Conservation (phyloP, 129 eudicot genomes). For the Tagetes erecta region DNA sequence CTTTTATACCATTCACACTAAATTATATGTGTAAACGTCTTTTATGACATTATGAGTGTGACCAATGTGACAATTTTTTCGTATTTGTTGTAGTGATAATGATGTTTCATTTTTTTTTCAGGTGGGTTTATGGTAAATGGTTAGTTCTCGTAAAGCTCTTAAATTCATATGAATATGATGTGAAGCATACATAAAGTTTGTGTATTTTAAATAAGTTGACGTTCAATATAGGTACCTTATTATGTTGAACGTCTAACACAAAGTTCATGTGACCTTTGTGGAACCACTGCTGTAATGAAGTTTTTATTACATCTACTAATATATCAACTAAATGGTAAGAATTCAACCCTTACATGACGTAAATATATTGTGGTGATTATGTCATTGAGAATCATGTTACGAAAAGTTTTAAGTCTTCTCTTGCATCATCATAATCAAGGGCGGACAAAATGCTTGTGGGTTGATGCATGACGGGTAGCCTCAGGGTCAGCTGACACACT, state of each 20-base stretch:
- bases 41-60: not conserved
- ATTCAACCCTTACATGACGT: no score
- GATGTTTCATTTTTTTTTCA: not conserved
- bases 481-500: no score
- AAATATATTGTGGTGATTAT: no score
- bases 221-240: not conserved
- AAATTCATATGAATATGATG: not conserved
- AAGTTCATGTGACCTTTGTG: not conserved
- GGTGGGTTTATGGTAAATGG: slow-evolving; percentile 32
- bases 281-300: not conserved
- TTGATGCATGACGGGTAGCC: no score
- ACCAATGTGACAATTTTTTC: not conserved
- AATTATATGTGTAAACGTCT: no score
- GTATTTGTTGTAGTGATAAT: not conserved
- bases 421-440: no score
- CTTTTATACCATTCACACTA: no score
- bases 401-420: no score
- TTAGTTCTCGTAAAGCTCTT: not conserved
- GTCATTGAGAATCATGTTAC: no score
- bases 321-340: no score
- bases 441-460: no score
- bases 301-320: no score
- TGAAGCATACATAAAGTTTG: slow-evolving; percentile 1
- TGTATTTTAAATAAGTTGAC: not conserved
- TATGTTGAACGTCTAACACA: not conserved